Evolutionary conservation across 805 yeast species (phyloP), one percentile per base, ranked within the genome.

Genomic region (Ogataea angusta): DNA sequence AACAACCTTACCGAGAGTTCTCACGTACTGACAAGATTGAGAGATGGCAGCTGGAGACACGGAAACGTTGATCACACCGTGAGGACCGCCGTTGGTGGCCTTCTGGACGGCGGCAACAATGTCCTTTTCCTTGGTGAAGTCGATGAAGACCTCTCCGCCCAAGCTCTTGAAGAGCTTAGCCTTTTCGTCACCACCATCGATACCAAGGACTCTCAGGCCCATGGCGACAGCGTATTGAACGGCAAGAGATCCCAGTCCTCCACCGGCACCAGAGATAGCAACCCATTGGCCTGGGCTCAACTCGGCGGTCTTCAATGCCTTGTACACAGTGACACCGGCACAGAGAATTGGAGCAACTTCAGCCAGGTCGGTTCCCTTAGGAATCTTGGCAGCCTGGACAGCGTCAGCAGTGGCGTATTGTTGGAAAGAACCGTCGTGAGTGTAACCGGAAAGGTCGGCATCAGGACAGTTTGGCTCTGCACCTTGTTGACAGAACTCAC

Each of bases 271-370:
- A 37, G 88, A 78, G 46, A 84, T 71, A 44, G 80, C 78, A 51
- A 82, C 84, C 86, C 86, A 83, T 64, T 84, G 80, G 59, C 91
- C 90, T n/a, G 89, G 60, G 30, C 89, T 61, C 57, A 82, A 69
- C 43, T 75, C 76, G 40, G 95, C 85, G 31, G 86, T 82, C 74
- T 85, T 85, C 62, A 86, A 71, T 32, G 95, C 95, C 73, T 85
- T 86, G 81, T 86, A 86, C 43, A 85, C 95, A 29, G 95, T 86
- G 64, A 86, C 80, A 67, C 95, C 95, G 26, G 95, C 95, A 70
- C 95, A 86, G 58, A 87, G 75, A 60, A 86, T 79, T 54, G 95
- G 95, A 9, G 95, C 80, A 47, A 79, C 75, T 49, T 69, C 72
- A 40, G 91, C 89, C 54, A 86, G 75, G 60, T 87, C 90, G 30